These are phyloP conservation scores for Aspergillus aculeatinus DNA, from an alignment of 2,329 filamentous ascomycete genomes.

Conservation along the genomic window DNA sequence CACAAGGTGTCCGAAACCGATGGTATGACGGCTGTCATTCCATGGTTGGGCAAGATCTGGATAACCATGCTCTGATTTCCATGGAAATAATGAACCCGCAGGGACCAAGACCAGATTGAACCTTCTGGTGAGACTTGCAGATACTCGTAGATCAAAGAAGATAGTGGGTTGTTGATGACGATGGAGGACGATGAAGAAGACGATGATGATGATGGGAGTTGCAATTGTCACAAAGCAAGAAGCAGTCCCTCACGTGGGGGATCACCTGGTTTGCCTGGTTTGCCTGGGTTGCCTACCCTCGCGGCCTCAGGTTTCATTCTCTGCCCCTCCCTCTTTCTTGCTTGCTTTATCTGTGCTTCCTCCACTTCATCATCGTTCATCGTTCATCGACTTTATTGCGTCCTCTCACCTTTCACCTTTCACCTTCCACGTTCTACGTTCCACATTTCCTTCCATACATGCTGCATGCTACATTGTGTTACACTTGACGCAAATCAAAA, in stretches of 20 bases:
- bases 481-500: neutral
- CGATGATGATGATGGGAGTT: neutral
- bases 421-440: neutral
- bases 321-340: slow-evolving; percentile 12
- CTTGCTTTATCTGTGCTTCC: slow-evolving; percentile 9
- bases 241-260: slow-evolving; percentile 9
- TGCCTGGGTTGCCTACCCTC: neutral
- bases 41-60: neutral
- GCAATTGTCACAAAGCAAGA: neutral
- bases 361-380: neutral
- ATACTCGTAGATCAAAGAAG: too few species aligned
- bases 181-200: neutral
- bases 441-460: neutral
- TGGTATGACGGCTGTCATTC: neutral
- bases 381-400: slow-evolving; percentile 3
- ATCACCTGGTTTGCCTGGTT: neutral
- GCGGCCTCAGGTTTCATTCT: slow-evolving; percentile 6
- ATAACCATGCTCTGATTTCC: neutral
- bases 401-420: neutral
- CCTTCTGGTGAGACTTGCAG: too few species aligned
- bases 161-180: too few species aligned
- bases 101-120: too few species aligned
- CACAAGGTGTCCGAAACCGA: neutral
- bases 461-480: neutral
- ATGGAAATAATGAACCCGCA: neutral